Base-by-base conservation (phyloP, 2,329 filamentous ascomycete species). In the Ceratocystis ficicola region DNA sequence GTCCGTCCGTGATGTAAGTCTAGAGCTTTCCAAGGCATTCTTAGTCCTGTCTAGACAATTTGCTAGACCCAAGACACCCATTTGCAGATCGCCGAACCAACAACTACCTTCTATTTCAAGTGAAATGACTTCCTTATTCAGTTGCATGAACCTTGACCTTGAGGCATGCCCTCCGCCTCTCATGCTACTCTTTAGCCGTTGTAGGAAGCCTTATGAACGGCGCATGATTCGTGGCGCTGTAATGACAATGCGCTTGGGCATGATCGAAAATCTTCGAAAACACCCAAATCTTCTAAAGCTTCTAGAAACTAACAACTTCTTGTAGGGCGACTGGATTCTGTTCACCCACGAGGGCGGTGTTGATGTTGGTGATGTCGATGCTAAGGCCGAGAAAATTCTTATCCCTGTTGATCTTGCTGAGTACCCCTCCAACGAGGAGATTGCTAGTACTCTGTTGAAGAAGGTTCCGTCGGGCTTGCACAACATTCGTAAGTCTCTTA, bases 341-440 rank as follows among this genome's bases (percentile, higher is more conserved):
- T 99, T 99, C 83, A 96, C 93, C 74, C 91, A 99, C 80, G 94
- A 99, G 80, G 94, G 94, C 83, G 94, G 94, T 88, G 92, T 99
- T 71, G 94, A 99, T 79, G 94, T 99, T 73, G 94, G 94, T 76
- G 94, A 99, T 86, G 94, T 99, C 71, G 94, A 99, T 74, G 91
- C 86, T 70, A 99, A 99, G 84, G 94, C 94, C 70, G 90, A 97
- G 85, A 99, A 97, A 88, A 85, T 99, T 70, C 81, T 99, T 75
- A 91, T 99, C 73, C 93, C 94, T 72, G 94, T 99, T 73, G 92
- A 97, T 78, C 87, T 99, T 69, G 83, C 86, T 71, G 81, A 96
- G 78, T 99, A 93, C 79, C 94, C 94, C 71, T 96, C 92, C 71
- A 97, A 99, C 80, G 88, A 95, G 75, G 85, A 94, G 78, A 94